Evolutionary conservation across 768 basidiomycete genomes (phyloP), one percentile per base, ranked within the genome.

Genomic region (Podaxis sp.): DNA sequence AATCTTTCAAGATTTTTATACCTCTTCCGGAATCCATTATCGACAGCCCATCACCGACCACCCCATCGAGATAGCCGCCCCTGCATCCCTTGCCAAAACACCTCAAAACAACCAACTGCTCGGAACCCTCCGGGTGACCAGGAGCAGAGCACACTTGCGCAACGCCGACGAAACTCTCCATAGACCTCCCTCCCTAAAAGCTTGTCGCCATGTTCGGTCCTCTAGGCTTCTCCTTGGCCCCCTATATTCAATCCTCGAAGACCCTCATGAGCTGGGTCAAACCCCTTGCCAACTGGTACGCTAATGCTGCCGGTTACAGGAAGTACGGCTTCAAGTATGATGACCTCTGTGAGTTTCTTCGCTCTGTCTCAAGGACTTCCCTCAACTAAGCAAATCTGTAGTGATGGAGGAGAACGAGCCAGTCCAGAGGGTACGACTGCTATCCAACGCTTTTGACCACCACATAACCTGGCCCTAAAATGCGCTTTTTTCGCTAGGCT

Each of bases 281-380:
- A 64, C 94, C 94, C 60, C 54, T 97, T 60, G 91, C 94, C 7
- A 80, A 84, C 67, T 90, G 88, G 85, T 98, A 97, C 71, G 89
- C 89, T 68, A 74, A 90, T 72, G 77, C 88, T 58, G 75, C 89
- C 41, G 94, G 96, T 43, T 92, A 95, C 82, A 85, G 96, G 68
- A 82, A 87, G 70, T 82, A 92, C 70, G 96, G 96, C 67, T 85
- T 98, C 77, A 87, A 84, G 71, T 96, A 97, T 74, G 96, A 99
- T 74, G 96, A 99, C 82, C 85, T 99, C 71, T 80, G 93, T 94
- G 68, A 75, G 93, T 84, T 27, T 57, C 63, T 40, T 60, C 57
- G 66, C 43, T 67, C 60, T 2, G 60, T 53, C 57, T 60, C 61
- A 55, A 58, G 52, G n/a, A 56, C 29, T 24, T 24, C 27, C 47